Evolutionary conservation across 306 rosid genomes (phyloP), one percentile per base, ranked within the genome.

Genomic region (Luffa aegyptiaca): DNA sequence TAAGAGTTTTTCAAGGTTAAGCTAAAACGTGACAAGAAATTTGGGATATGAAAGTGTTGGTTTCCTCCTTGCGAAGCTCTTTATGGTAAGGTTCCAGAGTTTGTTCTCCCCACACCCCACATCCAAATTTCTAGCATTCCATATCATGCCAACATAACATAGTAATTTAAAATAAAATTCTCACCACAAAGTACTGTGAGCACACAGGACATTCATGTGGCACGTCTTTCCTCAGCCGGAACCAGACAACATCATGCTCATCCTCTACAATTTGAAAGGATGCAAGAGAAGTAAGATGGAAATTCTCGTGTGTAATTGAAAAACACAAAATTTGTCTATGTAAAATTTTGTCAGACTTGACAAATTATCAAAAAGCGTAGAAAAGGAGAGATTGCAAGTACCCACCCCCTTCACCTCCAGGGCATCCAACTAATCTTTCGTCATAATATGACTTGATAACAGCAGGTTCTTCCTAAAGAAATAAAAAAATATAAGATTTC

Each of bases 161-260:
- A 46, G 20, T 45, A 45, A 63, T 11, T 16, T 8, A 55, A 10
- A 57, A 16, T 57, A 18, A 18, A 68, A 26, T 17, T 39, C 76
- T 84, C 55, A 85, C 90, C 88, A 68, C 79, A 78, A 87, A 85
- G 69, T 83, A 77, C 46, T 87, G 90, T 5, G 81, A 74, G 80
- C 89, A 88, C 73, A 86, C 86, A 7, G 85, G 85, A 79, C 89
- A 86, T 82, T 86, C 91, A 48, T 80, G 86, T 10, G 86, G 80
- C 79, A 86, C 81, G 55, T 80, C 88, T 79, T 84, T 86, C 86
- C 86, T 88, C 79, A 88, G 84, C 86, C 91, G 85, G 76, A 86
- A 86, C 91, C 91, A 88, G 51, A 86, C 89, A 64, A 88, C 89
- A 80, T 88, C 89, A 16, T 88, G 88, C 83, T 88, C 90, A 46